Evolutionary conservation across 306 rosid species (phyloP), one percentile per base, ranked within the genome.

Genomic region (Cucurbita pepo): DNA sequence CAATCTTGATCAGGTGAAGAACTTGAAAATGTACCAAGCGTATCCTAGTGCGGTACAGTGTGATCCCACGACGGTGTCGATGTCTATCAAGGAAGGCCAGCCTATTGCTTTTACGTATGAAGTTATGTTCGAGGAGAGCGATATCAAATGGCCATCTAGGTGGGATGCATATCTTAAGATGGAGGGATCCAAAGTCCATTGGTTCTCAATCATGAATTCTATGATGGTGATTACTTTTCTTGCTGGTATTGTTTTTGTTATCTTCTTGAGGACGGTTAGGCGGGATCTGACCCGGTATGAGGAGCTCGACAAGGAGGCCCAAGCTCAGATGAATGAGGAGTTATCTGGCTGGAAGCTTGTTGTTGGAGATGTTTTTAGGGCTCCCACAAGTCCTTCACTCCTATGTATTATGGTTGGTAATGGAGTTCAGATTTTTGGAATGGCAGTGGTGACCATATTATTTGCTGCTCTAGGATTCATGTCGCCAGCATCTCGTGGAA

Each of bases 321-420:
- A 88, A 75, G 89, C 89, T 18, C 92, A 88, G 81, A 88, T 88
- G 92, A 88, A 82, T 10, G 92, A 88, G 43, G 92, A 88, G 74
- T 80, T 88, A 70, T 88, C 92, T 19, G 92, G 92, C 44, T 88
- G 92, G 92, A 88, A 88, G 85, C 92, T 88, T 82, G 92, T 88
- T 62, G 92, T 88, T 58, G 92, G 92, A 55, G 92, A 88, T 83
- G 89, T 88, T 53, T 88, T 85, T 78, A 87, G 92, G 1, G 81
- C 88, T 7, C 92, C 92, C 15, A 19, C 83, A 0, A 77, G 78
- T 72, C 70, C 89, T 45, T 11, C 89, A 57, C 81, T 88, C 74
- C 69, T 88, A 81, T 88, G 92, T 53, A 73, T 88, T 55, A 78
- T 85, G 92, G 89, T 85, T 54, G 92, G 92, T 30, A 80, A 88